These are phyloP conservation scores for Murraya koenigii DNA, from an alignment of 345 rosid genomes.

Conservation along the genomic window DNA sequence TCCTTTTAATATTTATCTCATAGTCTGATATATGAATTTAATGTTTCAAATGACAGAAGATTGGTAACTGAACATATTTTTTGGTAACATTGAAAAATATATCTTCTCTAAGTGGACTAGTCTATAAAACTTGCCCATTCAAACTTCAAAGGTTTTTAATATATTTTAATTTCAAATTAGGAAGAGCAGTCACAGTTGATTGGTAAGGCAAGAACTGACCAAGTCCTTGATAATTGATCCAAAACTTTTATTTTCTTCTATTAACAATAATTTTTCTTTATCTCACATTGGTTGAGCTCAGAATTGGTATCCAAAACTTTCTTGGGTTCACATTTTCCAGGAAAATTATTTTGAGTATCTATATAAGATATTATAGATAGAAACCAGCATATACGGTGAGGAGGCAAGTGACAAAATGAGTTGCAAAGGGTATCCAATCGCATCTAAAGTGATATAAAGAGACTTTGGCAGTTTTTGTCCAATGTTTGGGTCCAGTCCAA, in stretches of 20 bases:
- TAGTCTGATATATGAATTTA: background rate
- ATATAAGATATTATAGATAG: background rate
- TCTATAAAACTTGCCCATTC: background rate
- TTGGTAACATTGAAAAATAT: background rate
- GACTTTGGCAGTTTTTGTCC: constrained; percentile 12
- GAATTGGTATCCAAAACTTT: background rate
- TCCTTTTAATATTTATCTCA: too few species aligned
- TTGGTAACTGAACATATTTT: background rate
- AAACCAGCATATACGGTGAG: background rate
- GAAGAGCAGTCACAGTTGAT: background rate
- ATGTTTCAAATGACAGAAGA: background rate
- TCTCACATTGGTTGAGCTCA: too few species aligned
- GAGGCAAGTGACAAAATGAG: constrained; percentile 5
- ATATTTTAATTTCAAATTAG: background rate
- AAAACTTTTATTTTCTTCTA: background rate
- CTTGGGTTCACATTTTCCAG: background rate
- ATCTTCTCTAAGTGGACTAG: background rate
- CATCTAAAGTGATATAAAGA: background rate
- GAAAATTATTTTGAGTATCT: background rate
- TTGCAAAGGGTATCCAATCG: constrained; percentile 12
- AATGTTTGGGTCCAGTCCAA: constrained; percentile 9
- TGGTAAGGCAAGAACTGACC: background rate
- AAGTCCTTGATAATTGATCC: background rate
- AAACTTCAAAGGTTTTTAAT: background rate
- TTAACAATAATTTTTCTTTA: too few species aligned